These are phyloP conservation scores for Torulaspora gathmanii DNA, from an alignment of 805 yeast species.

Conservation along the genomic window DNA sequence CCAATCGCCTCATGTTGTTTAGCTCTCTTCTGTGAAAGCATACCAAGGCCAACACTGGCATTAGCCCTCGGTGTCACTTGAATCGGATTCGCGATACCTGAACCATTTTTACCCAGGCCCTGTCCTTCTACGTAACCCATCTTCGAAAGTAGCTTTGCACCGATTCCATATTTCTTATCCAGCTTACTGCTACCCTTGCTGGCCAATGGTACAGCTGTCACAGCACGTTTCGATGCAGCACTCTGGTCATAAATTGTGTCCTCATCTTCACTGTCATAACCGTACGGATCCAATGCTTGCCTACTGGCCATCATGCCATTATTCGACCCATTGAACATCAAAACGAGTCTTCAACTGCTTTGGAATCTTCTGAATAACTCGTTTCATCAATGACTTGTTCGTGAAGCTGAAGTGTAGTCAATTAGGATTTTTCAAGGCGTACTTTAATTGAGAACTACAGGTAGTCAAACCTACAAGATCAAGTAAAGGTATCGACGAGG, in stretches of 20 bases:
- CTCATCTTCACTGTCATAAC: constrained; percentile 24
- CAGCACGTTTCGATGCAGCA: neutral
- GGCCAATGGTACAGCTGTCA: neutral
- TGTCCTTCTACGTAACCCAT: constrained; percentile 87
- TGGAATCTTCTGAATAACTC: neutral
- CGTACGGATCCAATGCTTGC: constrained; percentile 8
- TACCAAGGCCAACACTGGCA: constrained; percentile 69
- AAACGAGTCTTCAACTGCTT: neutral
- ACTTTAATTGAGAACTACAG: neutral
- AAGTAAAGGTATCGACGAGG: neutral
- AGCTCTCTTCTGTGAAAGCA: constrained; percentile 38
- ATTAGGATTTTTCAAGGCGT: neutral
- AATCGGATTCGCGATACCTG: constrained; percentile 79
- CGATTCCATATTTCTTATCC: constrained; percentile 63
- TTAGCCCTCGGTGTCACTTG: constrained; percentile 58
- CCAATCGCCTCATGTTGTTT: constrained; percentile 12
- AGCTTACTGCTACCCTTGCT: constrained; percentile 1
- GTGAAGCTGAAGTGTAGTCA: neutral
- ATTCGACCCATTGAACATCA: neutral
- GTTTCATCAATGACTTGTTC: neutral
- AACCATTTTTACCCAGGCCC: constrained; percentile 71
- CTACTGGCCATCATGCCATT: constrained; percentile 4
- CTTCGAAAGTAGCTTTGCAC: constrained; percentile 66
- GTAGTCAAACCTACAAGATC: neutral
- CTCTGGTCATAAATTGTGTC: constrained; percentile 16